Percentiles rank a stretch among this genome's conserved stretches.
phyloP scores from a whole-genome alignment of 2,329 filamentous ascomycete species.

The Colletotrichum liaoningense region DNA sequence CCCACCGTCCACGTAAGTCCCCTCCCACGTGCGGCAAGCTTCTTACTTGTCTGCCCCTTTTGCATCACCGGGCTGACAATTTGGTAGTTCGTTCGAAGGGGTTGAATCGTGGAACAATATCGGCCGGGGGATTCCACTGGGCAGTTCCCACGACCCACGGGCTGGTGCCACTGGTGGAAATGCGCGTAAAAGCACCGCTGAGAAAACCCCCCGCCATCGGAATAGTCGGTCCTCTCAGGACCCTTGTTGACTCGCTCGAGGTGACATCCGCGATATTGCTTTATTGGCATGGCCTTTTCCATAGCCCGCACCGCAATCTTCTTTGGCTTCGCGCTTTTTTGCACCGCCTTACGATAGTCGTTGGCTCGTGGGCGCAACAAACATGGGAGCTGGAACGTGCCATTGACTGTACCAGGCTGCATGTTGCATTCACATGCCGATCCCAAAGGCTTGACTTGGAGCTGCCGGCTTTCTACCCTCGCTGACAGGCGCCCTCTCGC shows the following conservation, averaged over 20 bases:
- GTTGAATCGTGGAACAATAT: conserved; percentile 5
- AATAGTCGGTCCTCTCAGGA: background rate
- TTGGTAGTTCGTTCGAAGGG: background rate
- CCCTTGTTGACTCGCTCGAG: conserved; percentile 10
- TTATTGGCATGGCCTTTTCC: background rate
- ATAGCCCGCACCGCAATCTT: background rate
- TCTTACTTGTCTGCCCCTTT: background rate
- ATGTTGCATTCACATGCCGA: conserved; percentile 5
- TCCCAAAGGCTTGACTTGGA: background rate
- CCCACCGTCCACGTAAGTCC: background rate
- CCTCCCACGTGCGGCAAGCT: too few relatives aligned
- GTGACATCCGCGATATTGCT: conserved; percentile 10
- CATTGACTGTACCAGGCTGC: background rate
- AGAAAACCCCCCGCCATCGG: background rate
- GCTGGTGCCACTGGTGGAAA: conserved; percentile 15
- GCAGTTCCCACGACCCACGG: background rate
- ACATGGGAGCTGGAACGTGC: too few relatives aligned
- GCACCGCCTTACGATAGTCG: background rate
- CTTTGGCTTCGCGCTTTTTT: background rate
- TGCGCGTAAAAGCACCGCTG: background rate
- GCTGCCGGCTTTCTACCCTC: background rate
- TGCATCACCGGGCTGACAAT: background rate
- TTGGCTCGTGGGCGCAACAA: too few relatives aligned
- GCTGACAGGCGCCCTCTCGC: background rate
- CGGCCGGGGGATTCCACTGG: background rate